Base-by-base conservation (phyloP, 768 basidiomycete genomes). In the Boletellus ananas region DNA sequence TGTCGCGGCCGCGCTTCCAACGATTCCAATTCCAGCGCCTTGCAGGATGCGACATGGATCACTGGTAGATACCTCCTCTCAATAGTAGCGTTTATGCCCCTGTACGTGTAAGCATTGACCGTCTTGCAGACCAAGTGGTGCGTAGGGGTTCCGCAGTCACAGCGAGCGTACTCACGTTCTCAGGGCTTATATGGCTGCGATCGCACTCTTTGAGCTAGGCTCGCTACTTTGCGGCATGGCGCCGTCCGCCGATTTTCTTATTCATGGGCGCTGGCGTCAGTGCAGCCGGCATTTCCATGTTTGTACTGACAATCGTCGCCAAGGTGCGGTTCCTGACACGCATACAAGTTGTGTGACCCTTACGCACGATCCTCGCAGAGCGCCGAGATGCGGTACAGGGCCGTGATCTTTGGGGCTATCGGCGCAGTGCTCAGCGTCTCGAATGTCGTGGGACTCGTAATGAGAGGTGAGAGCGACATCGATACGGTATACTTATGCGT, bases 51-150 rank as follows among this genome's bases (percentile, higher is more conserved):
- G n/a, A 57, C 50, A 4, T 87, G 84, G 85, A 82, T 87, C 14
- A 84, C 81, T 0, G 83, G 83, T 0, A 77, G 80, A 1, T 87
- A 86, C 62, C 73, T 87, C 12, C 68, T 85, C 34, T 83, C 83
- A 0, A 79, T 78, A 0, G 50, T 52, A 21, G 47, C 50, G 5
- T 59, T 55, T 16, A 53, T 50, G 34, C 51, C 45, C 25, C 44
- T 47, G 25, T 58, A 50, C 23, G 55, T 50, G 16, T 51, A 53
- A 36, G 39, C 36, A 7, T 23, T 56, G 34, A 31, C 43, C 10
- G 45, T 45, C 23, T 52, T 58, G 17, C 45, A 48, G 18, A 53
- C 49, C 14, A 58, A 57, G 47, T 40, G 49, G 51, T 53, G 13
- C 2, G 51, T 74, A 70, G 7, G 23, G 23, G 7, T 25, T 25